A percentile compares a stretch with the other conserved stretches of the same genome.
These are phyloP conservation scores for Boletus rex-veris DNA, from an alignment of 768 basidiomycete genomes.

Conservation along the genomic window DNA sequence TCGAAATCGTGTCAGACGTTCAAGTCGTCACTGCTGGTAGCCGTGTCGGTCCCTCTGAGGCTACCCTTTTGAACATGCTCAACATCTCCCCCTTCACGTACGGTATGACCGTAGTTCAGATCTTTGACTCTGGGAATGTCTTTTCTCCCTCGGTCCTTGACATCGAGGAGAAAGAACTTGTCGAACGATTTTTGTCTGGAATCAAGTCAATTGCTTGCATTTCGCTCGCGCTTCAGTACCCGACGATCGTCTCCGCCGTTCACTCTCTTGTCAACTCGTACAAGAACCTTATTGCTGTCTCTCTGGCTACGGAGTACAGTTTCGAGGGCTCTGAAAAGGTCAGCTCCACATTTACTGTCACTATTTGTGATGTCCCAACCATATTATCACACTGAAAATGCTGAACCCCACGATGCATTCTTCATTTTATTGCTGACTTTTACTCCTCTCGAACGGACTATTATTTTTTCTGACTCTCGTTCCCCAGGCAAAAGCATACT, in stretches of 20 bases:
- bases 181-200: slow-evolving; percentile 89
- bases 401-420: slow-evolving; percentile 54
- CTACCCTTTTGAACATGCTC: slow-evolving; percentile 98
- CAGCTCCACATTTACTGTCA: slow-evolving; percentile 23
- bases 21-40: slow-evolving; percentile 90
- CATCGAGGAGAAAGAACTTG: slow-evolving; percentile 84
- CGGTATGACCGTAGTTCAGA: slow-evolving; percentile 97
- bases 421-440: slow-evolving; percentile 29
- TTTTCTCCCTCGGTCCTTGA: slow-evolving; percentile 92
- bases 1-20: slow-evolving; percentile 97
- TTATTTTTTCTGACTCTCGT: slow-evolving; percentile 1
- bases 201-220: slow-evolving; percentile 95
- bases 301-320: slow-evolving; percentile 87
- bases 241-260: slow-evolving; percentile 88
- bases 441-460: not conserved
- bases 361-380: slow-evolving; percentile 26
- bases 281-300: slow-evolving; percentile 94
- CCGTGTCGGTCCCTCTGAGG: slow-evolving; percentile 96
- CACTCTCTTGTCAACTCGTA: slow-evolving; percentile 98
- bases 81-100: slow-evolving; percentile 99
- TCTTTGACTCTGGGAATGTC: slow-evolving; percentile 90
- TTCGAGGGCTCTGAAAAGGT: slow-evolving; percentile 96
- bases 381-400: slow-evolving; percentile 77
- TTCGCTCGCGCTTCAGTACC: slow-evolving; percentile 94
- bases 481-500: slow-evolving; percentile 85